Conservation (phyloP, 1,139 yeast genomes). For the Pichia sp. region DNA sequence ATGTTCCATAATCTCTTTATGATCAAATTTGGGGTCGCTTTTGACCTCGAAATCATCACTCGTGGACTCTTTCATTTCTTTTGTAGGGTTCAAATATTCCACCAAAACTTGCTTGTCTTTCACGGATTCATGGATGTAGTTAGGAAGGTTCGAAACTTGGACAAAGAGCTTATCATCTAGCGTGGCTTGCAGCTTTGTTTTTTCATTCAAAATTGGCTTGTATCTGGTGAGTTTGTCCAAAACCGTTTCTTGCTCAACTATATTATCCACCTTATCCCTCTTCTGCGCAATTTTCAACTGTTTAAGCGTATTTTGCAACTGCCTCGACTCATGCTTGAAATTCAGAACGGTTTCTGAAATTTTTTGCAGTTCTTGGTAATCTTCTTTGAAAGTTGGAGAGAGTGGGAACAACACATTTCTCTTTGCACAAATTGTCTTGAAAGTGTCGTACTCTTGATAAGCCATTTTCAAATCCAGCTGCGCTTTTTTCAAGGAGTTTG, state of each 20-base stretch:
- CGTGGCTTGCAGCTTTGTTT: conserved; percentile 32
- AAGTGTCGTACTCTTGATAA: conserved; percentile 21
- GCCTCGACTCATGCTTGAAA: conserved; percentile 22
- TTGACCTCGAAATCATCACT: conserved; percentile 19
- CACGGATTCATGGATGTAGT: conserved; percentile 52
- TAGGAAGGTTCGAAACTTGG: conserved; percentile 61
- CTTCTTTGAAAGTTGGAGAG: conserved; percentile 16
- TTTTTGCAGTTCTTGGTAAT: conserved; percentile 15
- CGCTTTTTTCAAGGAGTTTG: conserved; percentile 28
- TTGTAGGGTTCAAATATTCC: conserved; percentile 45
- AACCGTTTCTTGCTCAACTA: conserved; percentile 11
- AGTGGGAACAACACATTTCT: conserved; percentile 28
- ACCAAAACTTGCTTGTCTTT: conserved; percentile 46
- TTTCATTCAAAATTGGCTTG: conserved; percentile 27
- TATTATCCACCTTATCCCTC: conserved; percentile 13
- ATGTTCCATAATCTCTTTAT: conserved; percentile 58
- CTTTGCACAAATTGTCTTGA: conserved; percentile 24
- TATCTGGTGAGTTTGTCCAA: conserved; percentile 19
- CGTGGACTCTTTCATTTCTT: conserved; percentile 18
- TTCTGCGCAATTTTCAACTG: conserved; percentile 19
- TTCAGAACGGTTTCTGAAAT: conserved; percentile 15
- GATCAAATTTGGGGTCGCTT: conserved; percentile 41
- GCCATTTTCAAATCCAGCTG: conserved; percentile 26
- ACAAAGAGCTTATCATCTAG: conserved; percentile 38
- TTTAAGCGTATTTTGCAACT: conserved; percentile 19